Conservation (phyloP, 495 filamentous ascomycete genomes). For the Hyaloscypha bicolor region DNA sequence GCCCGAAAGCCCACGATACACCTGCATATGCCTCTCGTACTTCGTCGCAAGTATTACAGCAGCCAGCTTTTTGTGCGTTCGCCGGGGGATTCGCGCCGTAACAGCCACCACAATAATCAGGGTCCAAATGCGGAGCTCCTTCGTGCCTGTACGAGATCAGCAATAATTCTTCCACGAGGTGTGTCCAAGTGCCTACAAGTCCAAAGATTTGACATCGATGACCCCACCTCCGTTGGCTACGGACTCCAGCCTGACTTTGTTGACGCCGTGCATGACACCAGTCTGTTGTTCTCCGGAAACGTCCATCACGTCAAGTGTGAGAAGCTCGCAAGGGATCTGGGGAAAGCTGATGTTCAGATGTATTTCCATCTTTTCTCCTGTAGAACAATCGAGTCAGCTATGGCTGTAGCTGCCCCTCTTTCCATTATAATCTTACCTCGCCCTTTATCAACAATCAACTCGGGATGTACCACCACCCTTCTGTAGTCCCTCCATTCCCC, state of each 20-base stretch:
- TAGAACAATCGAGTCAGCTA: constrained; percentile 19
- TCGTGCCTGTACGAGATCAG: constrained; percentile 53
- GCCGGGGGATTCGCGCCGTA: constrained; percentile 78
- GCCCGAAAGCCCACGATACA: constrained; percentile 89
- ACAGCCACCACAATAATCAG: constrained; percentile 91
- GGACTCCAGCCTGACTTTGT: constrained; percentile 79
- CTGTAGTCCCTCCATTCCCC: constrained; percentile 96
- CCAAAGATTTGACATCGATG: constrained; percentile 71
- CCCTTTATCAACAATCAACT: constrained; percentile 95
- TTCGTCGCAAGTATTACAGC: constrained; percentile 97
- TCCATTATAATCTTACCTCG: constrained; percentile 61
- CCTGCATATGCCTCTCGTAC: constrained; percentile 91
- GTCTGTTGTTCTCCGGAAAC: constrained; percentile 95
- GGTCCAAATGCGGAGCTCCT: constrained; percentile 79
- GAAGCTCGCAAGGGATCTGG: constrained; percentile 87
- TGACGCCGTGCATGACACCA: constrained; percentile 88
- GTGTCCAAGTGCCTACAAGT: constrained; percentile 56
- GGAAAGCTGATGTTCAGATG: constrained; percentile 98
- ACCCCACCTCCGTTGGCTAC: constrained; percentile 74
- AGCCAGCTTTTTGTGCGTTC: constrained; percentile 72
- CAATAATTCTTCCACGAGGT: neutral
- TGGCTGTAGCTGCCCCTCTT: neutral
- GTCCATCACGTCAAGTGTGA: constrained; percentile 98
- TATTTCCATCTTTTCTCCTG: constrained; percentile 97
- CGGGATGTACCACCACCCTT: constrained; percentile 81